Conservation (phyloP, 495 filamentous ascomycete genomes). For the Penicillium arizonense region DNA sequence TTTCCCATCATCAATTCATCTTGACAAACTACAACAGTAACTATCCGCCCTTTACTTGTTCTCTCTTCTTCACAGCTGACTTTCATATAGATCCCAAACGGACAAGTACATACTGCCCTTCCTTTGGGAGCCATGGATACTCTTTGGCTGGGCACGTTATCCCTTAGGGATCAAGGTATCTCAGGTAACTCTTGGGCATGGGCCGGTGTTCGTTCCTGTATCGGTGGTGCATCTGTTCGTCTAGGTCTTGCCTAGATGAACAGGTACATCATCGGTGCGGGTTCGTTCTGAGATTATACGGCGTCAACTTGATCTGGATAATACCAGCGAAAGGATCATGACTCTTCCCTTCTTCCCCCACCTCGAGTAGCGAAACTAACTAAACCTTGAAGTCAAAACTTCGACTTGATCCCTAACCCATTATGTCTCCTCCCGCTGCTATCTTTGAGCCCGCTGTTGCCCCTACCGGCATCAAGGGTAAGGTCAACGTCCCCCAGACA, state of each 20-base stretch:
- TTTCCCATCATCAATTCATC: constrained; percentile 3
- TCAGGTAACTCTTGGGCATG: constrained; percentile 61
- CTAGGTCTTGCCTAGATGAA: not conserved
- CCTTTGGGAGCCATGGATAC: constrained; percentile 42
- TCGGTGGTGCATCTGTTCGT: constrained; percentile 11
- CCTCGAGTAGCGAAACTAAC: constrained; percentile 36
- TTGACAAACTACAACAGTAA: constrained; percentile 17
- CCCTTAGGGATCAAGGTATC: constrained; percentile 58
- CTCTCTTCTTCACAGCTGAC: constrained; percentile 12
- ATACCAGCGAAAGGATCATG: constrained; percentile 99
- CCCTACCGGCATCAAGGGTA: constrained; percentile 48
- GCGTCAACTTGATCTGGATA: constrained; percentile 98
- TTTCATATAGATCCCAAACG: constrained; percentile 10
- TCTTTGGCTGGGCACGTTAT: constrained; percentile 40
- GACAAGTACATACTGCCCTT: constrained; percentile 26
- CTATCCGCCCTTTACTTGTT: constrained; percentile 4
- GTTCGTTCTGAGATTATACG: constrained; percentile 92
- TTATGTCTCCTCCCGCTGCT: constrained; percentile 75
- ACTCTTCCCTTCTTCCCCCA: constrained; percentile 46
- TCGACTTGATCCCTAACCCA: constrained; percentile 40
- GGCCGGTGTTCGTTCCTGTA: constrained; percentile 63
- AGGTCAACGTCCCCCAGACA: constrained; percentile 40
- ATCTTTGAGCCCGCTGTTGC: constrained; percentile 44
- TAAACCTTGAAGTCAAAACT: constrained; percentile 32
- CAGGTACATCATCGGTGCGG: constrained; percentile 23